Evolutionary conservation across 441 rosid genomes (phyloP), one percentile per base, ranked within the genome.

Genomic region (Populus hybrid): DNA sequence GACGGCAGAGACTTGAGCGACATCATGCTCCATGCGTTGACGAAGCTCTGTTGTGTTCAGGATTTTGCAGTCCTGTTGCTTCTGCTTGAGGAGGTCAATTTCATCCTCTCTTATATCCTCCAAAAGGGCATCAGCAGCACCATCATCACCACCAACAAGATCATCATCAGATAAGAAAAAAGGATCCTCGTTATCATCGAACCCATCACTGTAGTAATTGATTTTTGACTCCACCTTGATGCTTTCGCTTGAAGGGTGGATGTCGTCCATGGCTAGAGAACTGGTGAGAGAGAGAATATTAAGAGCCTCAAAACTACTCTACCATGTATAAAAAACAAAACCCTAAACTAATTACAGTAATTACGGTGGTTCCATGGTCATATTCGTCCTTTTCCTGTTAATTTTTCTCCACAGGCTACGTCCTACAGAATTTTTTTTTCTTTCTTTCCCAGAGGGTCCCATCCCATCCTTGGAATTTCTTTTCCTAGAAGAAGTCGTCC

Each of bases 31-130:
- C 57, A 72, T 72, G 18, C 70, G 72, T 9, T 26, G 63, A 2
- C 74, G 34, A 2, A 81, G 28, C 19, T 81, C 83, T 11, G 28
- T 10, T 59, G 67, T 21, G 2, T 6, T 76, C 50, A 80, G 40
- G 50, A 66, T 46, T 46, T 46, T 46, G 57, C 57, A 46, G 57
- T 46, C 57, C 57, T 12, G 57, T 14, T 46, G 57, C 57, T 46
- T 46, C 57, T 46, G 57, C 57, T 46, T 46, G 5, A 46, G 57
- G 57, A 46, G 57, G 16, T 46, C 57, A 14, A 46, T 46, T 46
- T 46, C 57, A 46, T 46, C 57, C 57, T 46, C 57, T 46, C 16
- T 46, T 46, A 46, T 46, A 14, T 46, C 57, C 16, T 46, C 57
- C 57, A 46, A 46, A 46, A 46, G 57, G 18, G 57, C 57, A 46